Percentiles rank a stretch among this genome's conserved stretches.
These are phyloP conservation scores for Fusarium setosum DNA, from an alignment of 2,329 filamentous ascomycete genomes.

Conservation along the genomic window DNA sequence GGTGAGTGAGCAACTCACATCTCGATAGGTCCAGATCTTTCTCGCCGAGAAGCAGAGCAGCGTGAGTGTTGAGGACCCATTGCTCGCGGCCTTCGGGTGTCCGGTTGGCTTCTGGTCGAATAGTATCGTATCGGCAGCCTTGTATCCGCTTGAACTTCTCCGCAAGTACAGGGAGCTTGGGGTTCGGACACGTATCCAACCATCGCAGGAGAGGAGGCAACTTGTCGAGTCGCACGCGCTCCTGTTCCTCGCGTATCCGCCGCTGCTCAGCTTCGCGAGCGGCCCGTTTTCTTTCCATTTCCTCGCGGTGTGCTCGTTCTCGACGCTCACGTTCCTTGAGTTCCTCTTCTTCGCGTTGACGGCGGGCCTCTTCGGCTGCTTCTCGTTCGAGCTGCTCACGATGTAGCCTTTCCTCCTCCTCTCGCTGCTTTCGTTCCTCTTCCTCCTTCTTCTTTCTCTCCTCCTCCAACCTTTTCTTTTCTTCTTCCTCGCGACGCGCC, in stretches of 20 bases:
- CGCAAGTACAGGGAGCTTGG: constrained; percentile 62
- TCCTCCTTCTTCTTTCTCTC: constrained; percentile 53
- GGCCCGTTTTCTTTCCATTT: constrained; percentile 60
- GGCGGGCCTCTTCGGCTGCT: constrained; percentile 61
- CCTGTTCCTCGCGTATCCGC: constrained; percentile 64
- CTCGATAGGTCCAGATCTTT: constrained; percentile 70
- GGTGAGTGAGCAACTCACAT: constrained; percentile 62
- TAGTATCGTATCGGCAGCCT: constrained; percentile 73
- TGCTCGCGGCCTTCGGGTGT: constrained; percentile 70
- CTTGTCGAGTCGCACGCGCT: constrained; percentile 65
- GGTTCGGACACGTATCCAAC: constrained; percentile 65
- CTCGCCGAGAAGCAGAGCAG: constrained; percentile 71
- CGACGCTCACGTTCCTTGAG: constrained; percentile 61
- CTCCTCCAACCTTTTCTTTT: constrained; percentile 52
- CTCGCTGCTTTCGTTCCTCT: constrained; percentile 51
- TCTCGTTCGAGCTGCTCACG: constrained; percentile 60
- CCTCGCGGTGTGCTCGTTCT: constrained; percentile 56
- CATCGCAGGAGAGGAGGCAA: constrained; percentile 71
- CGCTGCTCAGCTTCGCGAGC: constrained; percentile 64
- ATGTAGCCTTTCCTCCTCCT: constrained; percentile 59
- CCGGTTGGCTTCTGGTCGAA: constrained; percentile 63
- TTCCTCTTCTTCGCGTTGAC: constrained; percentile 64
- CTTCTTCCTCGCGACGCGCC: constrained; percentile 51
- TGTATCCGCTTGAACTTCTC: constrained; percentile 67
- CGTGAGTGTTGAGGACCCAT: constrained; percentile 74